Evolutionary conservation across 2,329 filamentous ascomycete species (phyloP), one percentile per base, ranked within the genome.

Genomic region (Lecanicillium sp.): DNA sequence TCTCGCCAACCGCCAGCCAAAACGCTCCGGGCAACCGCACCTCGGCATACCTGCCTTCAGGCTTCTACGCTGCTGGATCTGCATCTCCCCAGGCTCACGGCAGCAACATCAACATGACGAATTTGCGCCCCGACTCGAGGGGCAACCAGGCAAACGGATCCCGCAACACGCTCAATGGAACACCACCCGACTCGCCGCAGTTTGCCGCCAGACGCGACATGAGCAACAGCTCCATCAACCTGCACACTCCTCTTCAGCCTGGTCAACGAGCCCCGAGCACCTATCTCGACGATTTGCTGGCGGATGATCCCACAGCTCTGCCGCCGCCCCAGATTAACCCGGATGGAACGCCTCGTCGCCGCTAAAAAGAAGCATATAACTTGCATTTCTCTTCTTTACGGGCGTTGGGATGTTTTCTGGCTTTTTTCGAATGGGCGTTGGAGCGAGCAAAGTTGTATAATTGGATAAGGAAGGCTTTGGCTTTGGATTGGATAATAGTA

Each of bases 231-330:
- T 81, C 78, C 4, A 55, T 89, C 45, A 83, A 79, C 49, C 68
- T 83, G 42, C 77, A 73, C 45, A 70, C 75, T 40, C 43, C 45
- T 4, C 51, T 51, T 13, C 72, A 81, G 3, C 70, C 78, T 12
- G 81, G 78, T 38, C 78, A 79, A 41, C 72, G 89, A 41, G 83
- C 88, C 13, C 90, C 90, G 0, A 94, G 86, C 57, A 85, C 87
- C 14, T 95, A 88, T 56, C 68, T 96, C 29, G 89, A 96, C 43
- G 88, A 95, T 57, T 62, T 96, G 35, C 82, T 95, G 44, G 86
- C 88, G 53, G 85, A 84, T 46, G 81, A 88, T 52, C 67, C 70
- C 5, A 64, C 64, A 28, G 58, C 63, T 47, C 64, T 75, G 38
- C 71, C 72, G 9, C 66, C 70, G 12, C 53, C 52, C 31, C 49